Percentiles rank a stretch among this genome's conserved stretches.
phyloP scores from a whole-genome alignment of 768 basidiomycete species.

The Phanerodontia chrysosporium region DNA sequence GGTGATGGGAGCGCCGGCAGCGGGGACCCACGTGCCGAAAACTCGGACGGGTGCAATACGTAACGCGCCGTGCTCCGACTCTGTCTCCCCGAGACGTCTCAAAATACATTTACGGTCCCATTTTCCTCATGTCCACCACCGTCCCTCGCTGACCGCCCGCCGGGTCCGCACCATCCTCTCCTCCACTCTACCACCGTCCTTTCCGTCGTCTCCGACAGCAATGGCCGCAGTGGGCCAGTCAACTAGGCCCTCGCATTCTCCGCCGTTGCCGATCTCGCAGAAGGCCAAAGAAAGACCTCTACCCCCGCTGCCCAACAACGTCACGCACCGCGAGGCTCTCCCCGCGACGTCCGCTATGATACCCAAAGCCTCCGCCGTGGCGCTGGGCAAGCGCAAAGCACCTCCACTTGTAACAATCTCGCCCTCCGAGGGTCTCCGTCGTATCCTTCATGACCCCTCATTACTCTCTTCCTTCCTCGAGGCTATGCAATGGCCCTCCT shows the following conservation, averaged over 20 bases:
- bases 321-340: conserved; percentile 8
- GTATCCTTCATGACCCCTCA: conserved; percentile 30
- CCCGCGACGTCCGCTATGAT: not conserved
- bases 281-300: conserved; percentile 17
- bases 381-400: conserved; percentile 5
- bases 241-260: not conserved
- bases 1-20: not conserved
- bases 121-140: conserved; percentile 9
- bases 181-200: not conserved
- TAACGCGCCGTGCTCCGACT: conserved; percentile 9
- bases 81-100: not conserved
- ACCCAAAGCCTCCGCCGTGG: conserved; percentile 6
- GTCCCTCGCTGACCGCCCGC: not conserved
- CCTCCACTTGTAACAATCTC: conserved; percentile 1
- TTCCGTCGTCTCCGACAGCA: not conserved
- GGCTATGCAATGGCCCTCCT: conserved; percentile 34
- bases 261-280: conserved; percentile 7
- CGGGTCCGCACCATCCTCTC: not conserved
- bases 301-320: conserved; percentile 15
- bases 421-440: conserved; percentile 19
- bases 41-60: conserved; percentile 3
- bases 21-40: not conserved
- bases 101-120: conserved; percentile 4
- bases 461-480: conserved; percentile 31
- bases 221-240: conserved; percentile 2